Percentiles rank a stretch among this genome's conserved stretches.
These are phyloP conservation scores for Pueraria montana DNA, from an alignment of 306 rosid genomes.

Conservation along the genomic window DNA sequence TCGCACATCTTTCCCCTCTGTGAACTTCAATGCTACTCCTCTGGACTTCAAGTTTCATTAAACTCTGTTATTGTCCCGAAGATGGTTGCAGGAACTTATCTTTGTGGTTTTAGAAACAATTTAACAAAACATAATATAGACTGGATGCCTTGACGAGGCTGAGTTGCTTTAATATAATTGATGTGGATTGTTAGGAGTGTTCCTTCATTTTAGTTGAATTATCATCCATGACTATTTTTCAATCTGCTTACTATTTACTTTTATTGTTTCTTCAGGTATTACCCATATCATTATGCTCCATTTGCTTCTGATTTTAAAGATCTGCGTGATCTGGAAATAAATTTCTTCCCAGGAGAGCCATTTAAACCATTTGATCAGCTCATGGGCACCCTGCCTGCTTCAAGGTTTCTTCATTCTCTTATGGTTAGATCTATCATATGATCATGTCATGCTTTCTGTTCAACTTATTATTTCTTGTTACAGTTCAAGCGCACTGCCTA, in stretches of 20 bases:
- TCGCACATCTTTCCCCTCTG: background rate
- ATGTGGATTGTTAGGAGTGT: background rate
- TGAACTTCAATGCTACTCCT: background rate
- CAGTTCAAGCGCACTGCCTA: constrained; percentile 85
- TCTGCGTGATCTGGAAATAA: constrained; percentile 69
- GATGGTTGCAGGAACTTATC: background rate
- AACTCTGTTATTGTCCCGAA: background rate
- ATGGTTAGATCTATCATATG: constrained; percentile 2
- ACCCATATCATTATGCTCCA: constrained; percentile 91
- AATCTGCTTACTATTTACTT: constrained; percentile 7
- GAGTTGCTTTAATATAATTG: constrained; percentile 15
- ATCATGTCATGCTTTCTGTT: background rate
- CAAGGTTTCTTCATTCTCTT: constrained; percentile 61
- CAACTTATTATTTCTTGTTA: constrained; percentile 41
- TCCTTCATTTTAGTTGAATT: constrained; percentile 10
- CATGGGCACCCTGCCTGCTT: constrained; percentile 88
- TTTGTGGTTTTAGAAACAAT: background rate
- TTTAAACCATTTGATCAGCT: constrained; percentile 94
- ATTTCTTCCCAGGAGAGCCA: constrained; percentile 69
- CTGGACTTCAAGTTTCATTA: background rate
- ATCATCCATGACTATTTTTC: background rate
- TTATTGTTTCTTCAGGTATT: constrained; percentile 68
- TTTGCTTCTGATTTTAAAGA: constrained; percentile 85
- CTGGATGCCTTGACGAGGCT: background rate
- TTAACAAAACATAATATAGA: background rate